Percentiles rank a stretch among this genome's conserved stretches.
Evolutionary conservation across 805 yeast genomes (phyloP).

Genomic region (Tetrapisispora nanseiensis): DNA sequence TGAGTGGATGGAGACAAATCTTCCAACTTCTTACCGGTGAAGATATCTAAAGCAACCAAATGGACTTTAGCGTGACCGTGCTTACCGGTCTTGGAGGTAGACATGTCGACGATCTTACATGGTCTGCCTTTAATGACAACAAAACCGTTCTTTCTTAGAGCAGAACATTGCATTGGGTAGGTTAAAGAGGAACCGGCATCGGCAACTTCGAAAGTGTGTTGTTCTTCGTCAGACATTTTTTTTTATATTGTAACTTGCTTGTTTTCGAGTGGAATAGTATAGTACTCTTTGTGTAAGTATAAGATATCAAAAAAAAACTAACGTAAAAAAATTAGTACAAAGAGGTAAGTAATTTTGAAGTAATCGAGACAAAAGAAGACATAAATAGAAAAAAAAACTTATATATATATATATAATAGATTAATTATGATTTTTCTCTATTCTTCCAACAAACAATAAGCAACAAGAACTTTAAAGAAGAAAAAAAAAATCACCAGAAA

Average conservation of each 20-base stretch:
- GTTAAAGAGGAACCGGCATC: constrained; percentile 97
- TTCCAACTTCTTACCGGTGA: constrained; percentile 97
- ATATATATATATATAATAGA: too few relatives aligned
- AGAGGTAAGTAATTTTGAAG: too few relatives aligned
- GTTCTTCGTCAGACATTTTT: constrained; percentile 35
- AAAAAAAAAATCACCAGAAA: too few relatives aligned
- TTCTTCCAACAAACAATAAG: too few relatives aligned
- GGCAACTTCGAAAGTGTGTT: constrained; percentile 94
- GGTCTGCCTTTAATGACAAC: constrained; percentile 97
- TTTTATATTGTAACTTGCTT: neutral
- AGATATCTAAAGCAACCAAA: constrained; percentile 94
- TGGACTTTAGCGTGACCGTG: constrained; percentile 99
- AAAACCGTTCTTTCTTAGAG: constrained; percentile 98
- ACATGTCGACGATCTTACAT: constrained; percentile 98
- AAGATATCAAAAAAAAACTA: too few relatives aligned
- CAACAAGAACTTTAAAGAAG: too few relatives aligned
- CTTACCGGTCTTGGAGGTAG: constrained; percentile 99
- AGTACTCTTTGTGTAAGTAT: too few relatives aligned
- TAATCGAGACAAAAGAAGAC: too few relatives aligned
- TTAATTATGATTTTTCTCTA: too few relatives aligned
- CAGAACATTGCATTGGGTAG: constrained; percentile 99
- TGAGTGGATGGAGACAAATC: constrained; percentile 99
- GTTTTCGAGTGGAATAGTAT: too few relatives aligned
- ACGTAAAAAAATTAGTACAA: too few relatives aligned
- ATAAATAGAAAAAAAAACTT: too few relatives aligned